Evolutionary conservation across 495 filamentous ascomycete genomes (phyloP), one percentile per base, ranked within the genome.

Genomic region (Immersiella caudata): DNA sequence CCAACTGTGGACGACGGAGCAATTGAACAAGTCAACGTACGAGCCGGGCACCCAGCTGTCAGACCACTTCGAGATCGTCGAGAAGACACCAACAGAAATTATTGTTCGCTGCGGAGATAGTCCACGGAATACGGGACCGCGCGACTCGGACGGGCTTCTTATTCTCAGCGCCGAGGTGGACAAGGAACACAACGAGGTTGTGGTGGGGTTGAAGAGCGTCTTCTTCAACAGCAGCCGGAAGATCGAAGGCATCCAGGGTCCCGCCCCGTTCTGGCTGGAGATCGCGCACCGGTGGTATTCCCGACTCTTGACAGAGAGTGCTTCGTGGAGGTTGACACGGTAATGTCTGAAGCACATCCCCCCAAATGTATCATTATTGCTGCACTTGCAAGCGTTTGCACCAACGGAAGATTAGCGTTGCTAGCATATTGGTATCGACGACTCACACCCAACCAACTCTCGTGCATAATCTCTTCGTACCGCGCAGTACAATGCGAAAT

Each of bases 61-160:
- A 26, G 90, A 93, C 73, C 90, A 93, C 76, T 92, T 93, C 75
- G 88, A 93, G 75, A 89, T 93, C 0, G 77, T 93, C 2, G 85
- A 87, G 66, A 89, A 90, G 75, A 86, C 83, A 20, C 79, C 85
- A 8, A 84, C 84, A 26, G 79, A 81, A 29, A 89, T 92, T 54
- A 74, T 85, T 6, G 83, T 92, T 29, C 86, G 90, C 20, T 89
- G 87, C 71, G 90, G 90, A 25, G 90, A 88, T 66, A 86, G 86
- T 5, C 90, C 90, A 0, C 79, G 86, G 59, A 84, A 84, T 26
- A 69, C 67, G 27, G 85, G 80, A 0, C 81, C 88, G 26, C 80
- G 90, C 40, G 79, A 82, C 24, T 87, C 83, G 20, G 90, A 92
- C 74, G 90, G 90, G 0, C 77, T 93, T 27, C 90, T 93, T 69